A percentile compares a stretch with the other conserved stretches of the same genome.
Conservation (phyloP, 371 early-diverging fungal genomes). For the Smittium culicis region DNA sequence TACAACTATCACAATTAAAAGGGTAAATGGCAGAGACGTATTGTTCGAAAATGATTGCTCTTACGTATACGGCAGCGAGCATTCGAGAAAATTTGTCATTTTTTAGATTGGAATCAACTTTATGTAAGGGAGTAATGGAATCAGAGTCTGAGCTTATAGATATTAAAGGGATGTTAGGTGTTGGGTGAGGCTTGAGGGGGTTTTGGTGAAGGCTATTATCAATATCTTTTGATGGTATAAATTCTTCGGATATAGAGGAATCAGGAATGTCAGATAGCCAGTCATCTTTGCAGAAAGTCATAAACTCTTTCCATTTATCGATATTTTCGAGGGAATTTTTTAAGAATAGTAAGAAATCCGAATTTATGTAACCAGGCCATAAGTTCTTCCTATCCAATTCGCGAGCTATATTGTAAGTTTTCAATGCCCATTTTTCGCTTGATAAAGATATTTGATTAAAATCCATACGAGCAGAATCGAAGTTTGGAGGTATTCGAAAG, state of each 20-base stretch:
- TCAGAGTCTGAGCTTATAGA: neutral
- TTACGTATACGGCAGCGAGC: constrained; percentile 42
- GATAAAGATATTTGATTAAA: too few relatives aligned
- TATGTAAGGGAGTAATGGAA: neutral
- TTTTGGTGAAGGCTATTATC: neutral
- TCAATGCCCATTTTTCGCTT: constrained; percentile 17
- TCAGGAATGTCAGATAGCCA: neutral
- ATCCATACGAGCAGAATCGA: too few relatives aligned
- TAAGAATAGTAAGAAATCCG: constrained; percentile 19
- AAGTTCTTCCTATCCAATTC: constrained; percentile 21
- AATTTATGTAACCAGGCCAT: constrained; percentile 23
- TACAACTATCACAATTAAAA: constrained; percentile 30
- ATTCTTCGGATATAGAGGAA: neutral
- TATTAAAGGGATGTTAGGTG: neutral
- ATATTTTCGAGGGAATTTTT: constrained; percentile 18
- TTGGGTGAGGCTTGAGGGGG: neutral
- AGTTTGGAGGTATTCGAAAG: too few relatives aligned
- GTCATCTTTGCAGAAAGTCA: constrained; percentile 11
- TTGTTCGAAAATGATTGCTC: constrained; percentile 60
- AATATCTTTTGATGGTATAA: neutral
- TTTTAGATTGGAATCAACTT: constrained; percentile 21
- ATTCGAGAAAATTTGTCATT: constrained; percentile 19
- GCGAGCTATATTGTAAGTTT: constrained; percentile 27
- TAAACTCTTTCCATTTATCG: constrained; percentile 28
- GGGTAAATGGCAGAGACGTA: constrained; percentile 33